A percentile compares a stretch with the other conserved stretches of the same genome.
These are phyloP conservation scores for Strobilomyces confusus DNA, from an alignment of 768 basidiomycete genomes.

Conservation along the genomic window DNA sequence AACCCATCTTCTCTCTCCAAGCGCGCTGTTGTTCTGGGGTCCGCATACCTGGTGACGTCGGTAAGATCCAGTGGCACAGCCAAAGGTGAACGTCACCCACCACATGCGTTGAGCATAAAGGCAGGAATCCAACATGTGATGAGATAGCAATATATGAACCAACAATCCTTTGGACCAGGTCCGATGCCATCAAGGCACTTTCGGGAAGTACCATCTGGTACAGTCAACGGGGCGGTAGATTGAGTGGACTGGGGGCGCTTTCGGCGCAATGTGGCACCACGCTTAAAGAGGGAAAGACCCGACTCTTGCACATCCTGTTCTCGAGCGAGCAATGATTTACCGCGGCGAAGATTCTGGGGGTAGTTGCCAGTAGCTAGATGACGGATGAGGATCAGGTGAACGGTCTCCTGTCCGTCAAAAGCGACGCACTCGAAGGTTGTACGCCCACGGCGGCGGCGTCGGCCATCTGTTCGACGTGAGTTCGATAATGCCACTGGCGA, in stretches of 20 bases:
- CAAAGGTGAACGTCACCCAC: constrained; percentile 42
- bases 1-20: constrained; percentile 98
- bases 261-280: constrained; percentile 74
- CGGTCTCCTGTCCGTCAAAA: not conserved
- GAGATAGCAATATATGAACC: constrained; percentile 93
- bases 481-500: constrained; percentile 91
- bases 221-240: constrained; percentile 37
- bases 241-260: constrained; percentile 48
- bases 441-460: constrained; percentile 69
- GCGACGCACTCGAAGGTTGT: constrained; percentile 73
- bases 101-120: constrained; percentile 71
- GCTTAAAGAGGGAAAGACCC: constrained; percentile 88
- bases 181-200: constrained; percentile 68
- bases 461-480: constrained; percentile 76
- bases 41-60: constrained; percentile 57
- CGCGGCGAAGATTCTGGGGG: constrained; percentile 68
- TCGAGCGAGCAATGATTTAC: constrained; percentile 83
- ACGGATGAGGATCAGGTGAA: constrained; percentile 5
- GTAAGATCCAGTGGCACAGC: constrained; percentile 6
- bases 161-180: constrained; percentile 87
- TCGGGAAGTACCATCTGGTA: constrained; percentile 34
- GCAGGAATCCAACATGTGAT: constrained; percentile 82
- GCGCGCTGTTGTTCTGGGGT: constrained; percentile 93
- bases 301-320: constrained; percentile 92
- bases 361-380: constrained; percentile 71